Percentiles rank a stretch among this genome's conserved stretches.
Conservation (phyloP, 768 basidiomycete genomes). For the Lentinula sp. region DNA sequence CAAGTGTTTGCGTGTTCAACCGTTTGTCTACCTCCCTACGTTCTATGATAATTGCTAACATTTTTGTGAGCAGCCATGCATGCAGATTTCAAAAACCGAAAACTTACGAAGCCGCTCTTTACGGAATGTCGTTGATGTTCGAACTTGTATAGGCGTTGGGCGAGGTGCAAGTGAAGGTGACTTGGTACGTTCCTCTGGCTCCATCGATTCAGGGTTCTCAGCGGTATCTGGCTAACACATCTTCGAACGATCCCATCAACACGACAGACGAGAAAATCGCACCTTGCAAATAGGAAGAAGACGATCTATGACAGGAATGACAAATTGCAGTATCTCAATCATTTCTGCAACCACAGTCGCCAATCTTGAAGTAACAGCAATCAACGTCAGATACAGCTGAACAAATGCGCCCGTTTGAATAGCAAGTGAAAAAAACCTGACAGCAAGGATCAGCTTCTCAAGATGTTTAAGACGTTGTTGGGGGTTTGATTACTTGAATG, state of each 20-base stretch:
- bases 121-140: not conserved
- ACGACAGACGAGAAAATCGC: slow-evolving; percentile 6
- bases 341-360: slow-evolving; percentile 39
- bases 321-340: slow-evolving; percentile 26
- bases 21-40: not conserved
- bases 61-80: not conserved
- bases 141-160: not conserved
- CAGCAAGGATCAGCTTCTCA: not conserved
- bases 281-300: slow-evolving; percentile 27
- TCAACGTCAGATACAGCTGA: slow-evolving; percentile 56
- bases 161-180: not conserved
- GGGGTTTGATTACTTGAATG: slow-evolving; percentile 43
- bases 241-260: not conserved
- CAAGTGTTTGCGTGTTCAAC: not conserved
- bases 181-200: not conserved
- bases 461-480: slow-evolving; percentile 6
- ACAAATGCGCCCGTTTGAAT: slow-evolving; percentile 74
- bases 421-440: slow-evolving; percentile 54
- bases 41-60: not conserved
- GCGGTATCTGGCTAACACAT: not conserved
- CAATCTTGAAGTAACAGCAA: slow-evolving; percentile 58
- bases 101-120: not conserved
- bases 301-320: slow-evolving; percentile 19
- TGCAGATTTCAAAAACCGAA: not conserved
- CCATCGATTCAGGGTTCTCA: too few species aligned